Base-by-base conservation (phyloP, 208 protist species). In the Leishmania mexicana region DNA sequence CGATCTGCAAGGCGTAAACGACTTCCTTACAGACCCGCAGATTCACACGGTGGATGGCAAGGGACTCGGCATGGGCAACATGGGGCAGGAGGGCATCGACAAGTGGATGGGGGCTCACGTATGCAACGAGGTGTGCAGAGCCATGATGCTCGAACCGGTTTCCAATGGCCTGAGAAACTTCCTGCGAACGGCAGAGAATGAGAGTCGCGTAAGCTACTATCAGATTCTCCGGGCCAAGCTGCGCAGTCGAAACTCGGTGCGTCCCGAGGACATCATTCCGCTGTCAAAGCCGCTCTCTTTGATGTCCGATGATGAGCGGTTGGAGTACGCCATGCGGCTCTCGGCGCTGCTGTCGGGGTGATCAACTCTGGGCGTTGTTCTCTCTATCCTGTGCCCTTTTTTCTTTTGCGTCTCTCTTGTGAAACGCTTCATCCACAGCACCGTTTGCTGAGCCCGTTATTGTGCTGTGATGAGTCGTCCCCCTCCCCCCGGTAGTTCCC, bases 11-110 rank as follows among this genome's bases (percentile, higher is more conserved):
- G 94, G 94, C 51, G 93, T 96, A 3, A 83, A 94, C 64, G 94
- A 96, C 87, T 91, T 96, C 40, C 80, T 96, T 40, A 97, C 94
- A 0, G 94, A 97, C 77, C 94, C 94, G 45, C 94, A 97, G 83
- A 95, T 96, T 54, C 94, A 97, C 85, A 94, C 92, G 21, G 85
- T 88, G 67, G 88, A 93, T 38, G 91, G 92, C 38, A 93, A 95
- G 42, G 93, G 92, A 0, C 84, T 97, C 10, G 94, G 94, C 21
- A 88, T 95, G 91, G 94, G 93, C 47, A 95, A 97, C 84, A 93
- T 96, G 88, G 93, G 94, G 19, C 85, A 86, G 67, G 84, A 92
- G 19, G 94, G 94, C 28, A 96, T 97, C 58, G 75, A 93, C n/a
- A 94, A 93, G 84, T 97, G 90, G 89, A 72, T 92, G 28, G 85